phyloP scores from a whole-genome alignment of 177 flowering plant genomes.

The Telopea speciosissima region DNA sequence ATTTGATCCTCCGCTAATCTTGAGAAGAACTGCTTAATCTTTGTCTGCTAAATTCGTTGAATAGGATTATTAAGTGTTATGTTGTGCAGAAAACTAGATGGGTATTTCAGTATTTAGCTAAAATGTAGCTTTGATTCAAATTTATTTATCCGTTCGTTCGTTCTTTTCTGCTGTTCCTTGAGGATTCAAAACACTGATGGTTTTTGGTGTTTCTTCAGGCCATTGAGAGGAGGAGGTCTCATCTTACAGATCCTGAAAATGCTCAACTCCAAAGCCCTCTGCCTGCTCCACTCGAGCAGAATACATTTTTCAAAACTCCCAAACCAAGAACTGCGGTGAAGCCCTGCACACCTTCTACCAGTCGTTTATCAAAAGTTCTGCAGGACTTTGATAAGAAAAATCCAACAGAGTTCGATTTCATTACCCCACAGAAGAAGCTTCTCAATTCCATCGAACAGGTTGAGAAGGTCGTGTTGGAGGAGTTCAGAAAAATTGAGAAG shows the following conservation, averaged over 20 bases:
- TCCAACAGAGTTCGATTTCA: slow-evolving; percentile 26
- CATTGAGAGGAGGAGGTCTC: slow-evolving; percentile 56
- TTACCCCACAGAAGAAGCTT: slow-evolving; percentile 76
- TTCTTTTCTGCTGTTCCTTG: not conserved
- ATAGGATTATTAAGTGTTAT: too few relatives aligned
- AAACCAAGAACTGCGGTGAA: slow-evolving; percentile 17
- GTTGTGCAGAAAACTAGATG: not conserved
- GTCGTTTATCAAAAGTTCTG: slow-evolving; percentile 32
- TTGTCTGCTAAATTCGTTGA: too few relatives aligned
- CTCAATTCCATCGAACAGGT: slow-evolving; percentile 58
- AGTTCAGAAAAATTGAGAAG: slow-evolving; percentile 40
- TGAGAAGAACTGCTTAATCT: not conserved
- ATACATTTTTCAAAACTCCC: slow-evolving; percentile 25
- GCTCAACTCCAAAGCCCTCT: slow-evolving; percentile 23
- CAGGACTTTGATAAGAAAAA: slow-evolving; percentile 22
- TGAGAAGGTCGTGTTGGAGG: slow-evolving; percentile 58
- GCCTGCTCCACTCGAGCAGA: slow-evolving; percentile 13
- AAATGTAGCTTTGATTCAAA: not conserved
- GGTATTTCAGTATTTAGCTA: not conserved
- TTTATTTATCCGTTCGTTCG: not conserved
- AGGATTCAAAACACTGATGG: too few relatives aligned
- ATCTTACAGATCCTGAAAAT: slow-evolving; percentile 31
- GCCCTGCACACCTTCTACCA: slow-evolving; percentile 16
- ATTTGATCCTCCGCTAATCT: not conserved
- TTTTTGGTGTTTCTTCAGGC: slow-evolving; percentile 32